Percentiles rank a stretch among this genome's conserved stretches.
phyloP scores from a whole-genome alignment of 805 yeast species.

The Saccharomyces eubayanus region DNA sequence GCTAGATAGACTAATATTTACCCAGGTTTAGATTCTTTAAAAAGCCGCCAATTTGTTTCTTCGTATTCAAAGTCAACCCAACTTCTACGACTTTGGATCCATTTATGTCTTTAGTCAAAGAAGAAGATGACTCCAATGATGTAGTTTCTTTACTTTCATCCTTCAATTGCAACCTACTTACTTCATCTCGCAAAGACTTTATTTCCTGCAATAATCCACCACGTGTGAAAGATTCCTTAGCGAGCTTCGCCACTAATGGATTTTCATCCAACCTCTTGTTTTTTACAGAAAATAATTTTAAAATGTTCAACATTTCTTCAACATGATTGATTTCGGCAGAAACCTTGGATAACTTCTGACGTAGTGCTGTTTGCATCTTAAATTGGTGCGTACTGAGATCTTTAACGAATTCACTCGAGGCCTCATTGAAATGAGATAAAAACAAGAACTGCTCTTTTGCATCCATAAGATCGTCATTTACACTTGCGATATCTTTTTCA shows the following conservation, averaged over 20 bases:
- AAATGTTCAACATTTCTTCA: slow-evolving; percentile 13
- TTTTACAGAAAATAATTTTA: slow-evolving; percentile 16
- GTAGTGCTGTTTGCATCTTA: slow-evolving; percentile 14
- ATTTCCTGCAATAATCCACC: slow-evolving; percentile 17
- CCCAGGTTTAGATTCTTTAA: slow-evolving; percentile 9
- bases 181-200: slow-evolving; percentile 16
- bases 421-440: background rate
- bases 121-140: background rate
- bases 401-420: background rate
- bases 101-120: slow-evolving; percentile 4
- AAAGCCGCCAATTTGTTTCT: slow-evolving; percentile 21
- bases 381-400: slow-evolving; percentile 20
- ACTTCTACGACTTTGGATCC: slow-evolving; percentile 18
- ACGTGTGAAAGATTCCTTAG: slow-evolving; percentile 13
- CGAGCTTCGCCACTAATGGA: slow-evolving; percentile 13
- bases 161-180: slow-evolving; percentile 10
- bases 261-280: slow-evolving; percentile 9
- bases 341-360: slow-evolving; percentile 15
- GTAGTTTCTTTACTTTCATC: background rate
- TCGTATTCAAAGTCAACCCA: slow-evolving; percentile 19
- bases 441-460: background rate
- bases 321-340: slow-evolving; percentile 12
- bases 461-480: background rate
- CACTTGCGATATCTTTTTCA: background rate
- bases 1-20: background rate